phyloP scores from a whole-genome alignment of 2,329 filamentous ascomycete species.

The Cladosporium sp. region DNA sequence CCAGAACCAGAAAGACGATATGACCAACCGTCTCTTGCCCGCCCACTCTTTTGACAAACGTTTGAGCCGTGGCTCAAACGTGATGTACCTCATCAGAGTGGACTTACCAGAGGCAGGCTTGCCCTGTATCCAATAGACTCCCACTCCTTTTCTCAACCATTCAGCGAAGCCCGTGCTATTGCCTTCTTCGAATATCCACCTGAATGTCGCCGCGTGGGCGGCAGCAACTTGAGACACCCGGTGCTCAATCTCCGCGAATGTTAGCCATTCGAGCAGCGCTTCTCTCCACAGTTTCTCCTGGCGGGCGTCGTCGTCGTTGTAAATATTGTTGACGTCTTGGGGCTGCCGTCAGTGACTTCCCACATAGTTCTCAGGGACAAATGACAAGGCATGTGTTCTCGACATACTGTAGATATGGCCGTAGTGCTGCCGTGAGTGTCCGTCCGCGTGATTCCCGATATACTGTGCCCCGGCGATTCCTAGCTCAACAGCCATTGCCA shows the following conservation, averaged over 20 bases:
- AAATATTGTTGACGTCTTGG: no score
- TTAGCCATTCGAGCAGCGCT: background rate
- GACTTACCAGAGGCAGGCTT: slow-evolving; percentile 1
- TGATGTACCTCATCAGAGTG: slow-evolving; percentile 1
- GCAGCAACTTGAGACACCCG: background rate
- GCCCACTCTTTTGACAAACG: background rate
- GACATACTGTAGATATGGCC: no score
- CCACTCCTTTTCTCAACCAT: background rate
- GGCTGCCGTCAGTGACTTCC: no score
- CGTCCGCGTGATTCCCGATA: no score
- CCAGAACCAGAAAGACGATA: slow-evolving; percentile 1
- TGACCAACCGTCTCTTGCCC: background rate
- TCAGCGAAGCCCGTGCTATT: background rate
- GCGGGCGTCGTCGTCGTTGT: no score
- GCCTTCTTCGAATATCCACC: background rate
- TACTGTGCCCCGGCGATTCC: no score
- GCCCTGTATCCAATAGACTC: background rate
- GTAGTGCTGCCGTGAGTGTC: no score
- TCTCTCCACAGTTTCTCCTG: background rate
- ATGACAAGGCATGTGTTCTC: no score
- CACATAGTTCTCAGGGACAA: no score
- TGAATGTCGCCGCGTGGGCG: background rate
- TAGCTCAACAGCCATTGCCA: no score
- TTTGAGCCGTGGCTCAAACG: background rate
- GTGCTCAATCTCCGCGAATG: background rate